Percentiles rank a stretch among this genome's conserved stretches.
phyloP scores from a whole-genome alignment of 768 basidiomycete genomes.

The Lactarius psammicola region DNA sequence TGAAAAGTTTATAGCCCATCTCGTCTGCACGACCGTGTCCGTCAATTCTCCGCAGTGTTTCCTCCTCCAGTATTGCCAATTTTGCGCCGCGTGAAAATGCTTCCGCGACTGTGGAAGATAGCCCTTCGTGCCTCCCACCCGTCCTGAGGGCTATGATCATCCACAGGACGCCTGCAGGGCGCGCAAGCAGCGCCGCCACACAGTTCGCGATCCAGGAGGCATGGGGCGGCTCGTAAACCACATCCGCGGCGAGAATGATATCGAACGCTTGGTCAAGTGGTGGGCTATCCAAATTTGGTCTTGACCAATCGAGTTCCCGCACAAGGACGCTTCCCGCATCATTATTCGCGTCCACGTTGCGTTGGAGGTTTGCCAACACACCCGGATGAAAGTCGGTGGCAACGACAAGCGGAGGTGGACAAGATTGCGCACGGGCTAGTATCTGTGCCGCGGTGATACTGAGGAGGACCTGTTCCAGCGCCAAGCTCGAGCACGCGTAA shows the following conservation, averaged over 20 bases:
- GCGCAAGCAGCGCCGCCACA: conserved; percentile 49
- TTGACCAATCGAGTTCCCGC: conserved; percentile 62
- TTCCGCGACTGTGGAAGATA: conserved; percentile 54
- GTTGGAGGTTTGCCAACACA: conserved; percentile 65
- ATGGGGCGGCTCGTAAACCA: conserved; percentile 71
- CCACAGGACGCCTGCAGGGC: conserved; percentile 57
- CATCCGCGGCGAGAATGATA: conserved; percentile 74
- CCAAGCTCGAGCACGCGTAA: conserved; percentile 69
- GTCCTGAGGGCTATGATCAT: conserved; percentile 69
- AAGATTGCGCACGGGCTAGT: conserved; percentile 30
- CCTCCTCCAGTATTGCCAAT: conserved; percentile 49
- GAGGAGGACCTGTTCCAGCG: conserved; percentile 80
- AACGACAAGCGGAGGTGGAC: conserved; percentile 40
- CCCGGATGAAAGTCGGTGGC: conserved; percentile 79
- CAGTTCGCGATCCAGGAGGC: conserved; percentile 66
- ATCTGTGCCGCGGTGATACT: conserved; percentile 64
- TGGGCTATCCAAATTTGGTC: conserved; percentile 37
- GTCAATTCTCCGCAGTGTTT: conserved; percentile 48
- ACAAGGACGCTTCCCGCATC: conserved; percentile 42
- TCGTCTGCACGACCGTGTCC: conserved; percentile 70
- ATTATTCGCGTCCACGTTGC: conserved; percentile 59
- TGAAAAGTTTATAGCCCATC: conserved; percentile 62
- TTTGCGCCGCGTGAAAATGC: conserved; percentile 43
- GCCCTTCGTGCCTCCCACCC: conserved; percentile 59
- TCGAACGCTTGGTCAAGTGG: conserved; percentile 52